Percentiles rank a stretch among this genome's conserved stretches.
Conservation (phyloP, 495 filamentous ascomycete species). For the Trichoderma reesei region DNA sequence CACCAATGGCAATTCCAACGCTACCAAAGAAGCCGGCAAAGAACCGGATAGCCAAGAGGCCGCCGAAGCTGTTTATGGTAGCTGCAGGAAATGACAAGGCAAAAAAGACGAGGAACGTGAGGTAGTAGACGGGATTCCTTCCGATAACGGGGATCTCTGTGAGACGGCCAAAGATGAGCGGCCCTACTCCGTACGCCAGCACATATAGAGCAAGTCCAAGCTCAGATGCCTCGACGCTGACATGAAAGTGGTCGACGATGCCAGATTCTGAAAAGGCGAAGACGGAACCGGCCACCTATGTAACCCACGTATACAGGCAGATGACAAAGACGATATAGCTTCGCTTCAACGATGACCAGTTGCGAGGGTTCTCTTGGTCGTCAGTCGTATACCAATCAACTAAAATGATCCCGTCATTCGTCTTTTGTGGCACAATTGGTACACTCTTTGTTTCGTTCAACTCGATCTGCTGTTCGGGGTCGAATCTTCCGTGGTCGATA, state of each 20-base stretch:
- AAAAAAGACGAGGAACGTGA: background rate
- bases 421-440: background rate
- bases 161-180: background rate
- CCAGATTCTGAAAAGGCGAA: background rate
- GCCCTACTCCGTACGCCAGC: background rate
- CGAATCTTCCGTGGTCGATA: no score
- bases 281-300: background rate
- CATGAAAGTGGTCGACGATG: background rate
- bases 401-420: background rate
- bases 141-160: background rate
- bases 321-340: background rate
- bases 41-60: background rate
- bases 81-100: conserved; percentile 5
- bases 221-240: conserved; percentile 1
- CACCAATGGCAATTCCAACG: background rate
- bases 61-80: background rate
- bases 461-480: background rate
- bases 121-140: background rate
- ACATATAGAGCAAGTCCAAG: conserved; percentile 1
- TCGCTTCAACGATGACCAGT: background rate
- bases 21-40: conserved; percentile 5
- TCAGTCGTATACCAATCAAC: conserved; percentile 3
- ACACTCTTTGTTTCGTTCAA: background rate
- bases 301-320: background rate
- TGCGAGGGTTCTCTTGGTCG: background rate